Base-by-base conservation (phyloP, 768 basidiomycete genomes). In the Pleurotus pulmonarius region DNA sequence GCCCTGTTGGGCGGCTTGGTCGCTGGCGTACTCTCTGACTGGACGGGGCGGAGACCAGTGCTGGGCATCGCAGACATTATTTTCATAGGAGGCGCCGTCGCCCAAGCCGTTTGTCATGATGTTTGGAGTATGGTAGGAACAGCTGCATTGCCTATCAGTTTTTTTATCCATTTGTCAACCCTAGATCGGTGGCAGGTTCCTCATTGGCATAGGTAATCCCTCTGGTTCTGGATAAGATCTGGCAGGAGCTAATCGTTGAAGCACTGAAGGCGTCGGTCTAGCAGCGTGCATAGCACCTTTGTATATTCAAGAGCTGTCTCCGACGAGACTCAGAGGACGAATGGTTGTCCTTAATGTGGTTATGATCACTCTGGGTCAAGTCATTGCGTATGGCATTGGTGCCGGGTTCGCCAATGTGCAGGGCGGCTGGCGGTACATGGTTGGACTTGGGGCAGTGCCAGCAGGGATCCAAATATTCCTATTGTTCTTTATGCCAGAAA, bases 281-380 rank as follows among this genome's bases (percentile, higher is more conserved):
- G 90, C 90, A 15, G 82, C 87, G 3, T 90, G 90, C 60, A 81
- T 90, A 51, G 87, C 90, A 0, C 89, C 90, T 8, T 75, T 92
- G 4, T 92, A 92, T 66, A 90, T 94, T 49, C 89, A 91, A 65
- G 91, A 93, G 68, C 78, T 92, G 18, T 83, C 89, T 0, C 90
- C 89, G 0, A 90, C 88, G 6, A 75, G 83, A 6, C 75, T 87
- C 24, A 77, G 90, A 4, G 91, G 90, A 4, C 76, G 87, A 34
- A 83, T 92, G 82, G 90, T 91, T 3, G 87, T 89, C 9, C 73
- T 92, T 53, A 92, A 92, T 66, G 88, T 91, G 16, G 87, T 91
- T 0, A 83, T 85, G 73, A 90, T 93, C 64, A 94, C 91, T 0
- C 74, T 86, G 5, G 88, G 88, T 2, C 91, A 92, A 60, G 88